Evolutionary conservation across 2,329 filamentous ascomycete genomes (phyloP), one percentile per base, ranked within the genome.

Genomic region (Pezicula radicicola): DNA sequence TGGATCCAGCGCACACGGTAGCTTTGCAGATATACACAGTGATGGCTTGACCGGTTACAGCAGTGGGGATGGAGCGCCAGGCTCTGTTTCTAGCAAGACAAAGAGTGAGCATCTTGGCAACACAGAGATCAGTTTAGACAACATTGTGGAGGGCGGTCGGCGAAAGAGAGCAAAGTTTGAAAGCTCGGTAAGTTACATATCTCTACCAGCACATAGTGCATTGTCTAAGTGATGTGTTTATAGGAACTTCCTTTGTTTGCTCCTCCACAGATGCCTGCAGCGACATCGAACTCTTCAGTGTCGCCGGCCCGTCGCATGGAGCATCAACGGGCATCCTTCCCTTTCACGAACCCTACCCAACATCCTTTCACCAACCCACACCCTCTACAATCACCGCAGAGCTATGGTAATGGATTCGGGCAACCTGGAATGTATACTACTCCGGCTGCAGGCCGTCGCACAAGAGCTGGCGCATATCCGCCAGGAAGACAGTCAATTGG

Each of bases 41-140:
- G 90, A 96, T 58, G 83, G 78, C 61, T 68, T 81, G 60, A 85
- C 85, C 62, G 87, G 85, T 55, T 94, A 94, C 70, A 96, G 90
- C 72, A 95, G 92, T 70, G 92, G 89, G 61, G 91, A 96, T 60
- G 88, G 85, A 55, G 89, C 86, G 27, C 82, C 88, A 55, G 87
- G 84, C 60, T 92, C 90, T 50, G 79, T 88, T 60, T 87, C 87
- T 53, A 86, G 88, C 64, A 88, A 88, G 69, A 83, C 80, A 62
- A 91, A 89, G 70, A 84, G 78, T 59, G 92, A 97, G 64, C 88
- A 91, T 59, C 83, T 96, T 64, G 91, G 90, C 46, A 97, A 91
- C 68, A 96, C 94, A 15, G 94, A 99, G 63, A 99, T 99, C 66
- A 97, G 93, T 69, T 84, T 97, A 61, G 92, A 97, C 63, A 99